Evolutionary conservation across 179 eudicot genomes (phyloP).

Genomic region (Spergularia azorica): DNA sequence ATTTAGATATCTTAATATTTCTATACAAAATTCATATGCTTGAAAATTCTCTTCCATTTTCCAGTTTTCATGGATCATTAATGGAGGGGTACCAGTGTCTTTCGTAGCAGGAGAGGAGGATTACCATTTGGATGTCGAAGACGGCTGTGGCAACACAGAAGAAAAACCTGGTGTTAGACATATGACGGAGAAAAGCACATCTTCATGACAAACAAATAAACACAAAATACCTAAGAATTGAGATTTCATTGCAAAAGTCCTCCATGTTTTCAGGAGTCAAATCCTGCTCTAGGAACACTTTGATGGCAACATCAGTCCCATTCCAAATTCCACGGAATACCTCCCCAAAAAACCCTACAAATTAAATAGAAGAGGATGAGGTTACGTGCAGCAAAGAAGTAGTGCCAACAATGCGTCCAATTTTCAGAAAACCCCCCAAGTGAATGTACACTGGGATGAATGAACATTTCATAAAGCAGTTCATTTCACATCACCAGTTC

Average conservation of each 20-base stretch:
- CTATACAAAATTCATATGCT: background rate
- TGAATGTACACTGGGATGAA: background rate
- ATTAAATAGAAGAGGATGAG: background rate
- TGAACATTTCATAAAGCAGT: background rate
- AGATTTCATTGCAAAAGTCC: conserved; percentile 97
- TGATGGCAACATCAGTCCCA: conserved; percentile 97
- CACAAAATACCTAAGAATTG: conserved; percentile 73
- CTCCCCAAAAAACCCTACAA: conserved; percentile 91
- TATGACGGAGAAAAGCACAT: background rate
- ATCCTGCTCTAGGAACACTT: conserved; percentile 97
- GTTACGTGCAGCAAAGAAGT: background rate
- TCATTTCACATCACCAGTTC: background rate
- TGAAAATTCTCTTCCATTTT: background rate
- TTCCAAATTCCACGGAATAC: conserved; percentile 98
- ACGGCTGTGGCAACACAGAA: conserved; percentile 61
- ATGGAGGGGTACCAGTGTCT: background rate
- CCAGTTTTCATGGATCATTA: background rate
- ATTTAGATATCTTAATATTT: background rate
- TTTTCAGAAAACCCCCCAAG: background rate
- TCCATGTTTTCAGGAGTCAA: conserved; percentile 96
- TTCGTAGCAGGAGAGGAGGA: conserved; percentile 14
- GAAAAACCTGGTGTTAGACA: conserved; percentile 20
- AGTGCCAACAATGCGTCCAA: background rate
- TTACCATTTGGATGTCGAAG: conserved; percentile 99
- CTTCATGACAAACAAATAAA: conserved; percentile 10